Conservation (phyloP, 257 asterid genomes). For the Asclepias syriaca region DNA sequence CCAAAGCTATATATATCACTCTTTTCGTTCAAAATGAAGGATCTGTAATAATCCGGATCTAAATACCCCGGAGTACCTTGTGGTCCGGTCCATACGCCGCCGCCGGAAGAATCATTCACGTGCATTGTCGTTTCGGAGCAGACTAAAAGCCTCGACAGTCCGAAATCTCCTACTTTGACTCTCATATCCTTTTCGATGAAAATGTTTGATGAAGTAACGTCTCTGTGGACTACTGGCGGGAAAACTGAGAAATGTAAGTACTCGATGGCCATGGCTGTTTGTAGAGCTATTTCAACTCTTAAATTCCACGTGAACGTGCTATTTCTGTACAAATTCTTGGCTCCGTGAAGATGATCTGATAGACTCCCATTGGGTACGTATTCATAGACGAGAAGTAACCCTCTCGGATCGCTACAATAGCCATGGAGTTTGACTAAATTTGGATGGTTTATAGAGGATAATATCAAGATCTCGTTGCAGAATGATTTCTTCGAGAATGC, state of each 20-base stretch:
- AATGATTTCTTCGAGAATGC: constrained; percentile 69
- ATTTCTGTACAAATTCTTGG: constrained; percentile 31
- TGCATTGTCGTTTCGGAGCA: constrained; percentile 46
- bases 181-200: constrained; percentile 81
- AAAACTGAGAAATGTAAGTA: constrained; percentile 73
- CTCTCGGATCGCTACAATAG: constrained; percentile 95
- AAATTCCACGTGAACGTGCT: constrained; percentile 58
- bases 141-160: constrained; percentile 70
- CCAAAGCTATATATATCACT: constrained; percentile 94
- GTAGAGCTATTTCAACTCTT: constrained; percentile 70
- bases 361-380: constrained; percentile 86
- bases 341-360: constrained; percentile 83
- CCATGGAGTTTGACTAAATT: constrained; percentile 89
- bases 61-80: constrained; percentile 95
- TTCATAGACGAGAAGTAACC: constrained; percentile 73
- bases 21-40: constrained; percentile 80
- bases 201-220: constrained; percentile 77
- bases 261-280: constrained; percentile 74
- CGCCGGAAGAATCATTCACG: constrained; percentile 43
- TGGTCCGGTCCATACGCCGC: constrained; percentile 93
- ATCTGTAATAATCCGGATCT: constrained; percentile 81
- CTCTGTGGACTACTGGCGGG: constrained; percentile 88
- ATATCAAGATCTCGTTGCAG: constrained; percentile 81
- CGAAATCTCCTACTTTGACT: constrained; percentile 87
- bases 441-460: constrained; percentile 76